Conservation (phyloP, 1,284 basidiomycete genomes). For the Coniferiporia sulphurascens region DNA sequence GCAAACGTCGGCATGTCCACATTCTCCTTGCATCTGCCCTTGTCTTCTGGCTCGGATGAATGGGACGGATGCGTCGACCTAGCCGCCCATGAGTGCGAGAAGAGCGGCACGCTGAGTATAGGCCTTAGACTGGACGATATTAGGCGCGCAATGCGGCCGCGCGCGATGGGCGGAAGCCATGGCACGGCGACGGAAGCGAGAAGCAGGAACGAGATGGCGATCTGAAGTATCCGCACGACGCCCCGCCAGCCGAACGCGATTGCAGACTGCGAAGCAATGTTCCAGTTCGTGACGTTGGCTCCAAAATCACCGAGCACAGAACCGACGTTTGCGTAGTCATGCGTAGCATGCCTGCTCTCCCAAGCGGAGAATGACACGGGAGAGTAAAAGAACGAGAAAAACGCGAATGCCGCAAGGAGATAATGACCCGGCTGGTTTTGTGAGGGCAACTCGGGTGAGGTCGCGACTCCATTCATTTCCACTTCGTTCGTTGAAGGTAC, state of each 20-base stretch:
- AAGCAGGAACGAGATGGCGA: slow-evolving; percentile 56
- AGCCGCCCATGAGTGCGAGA: neutral
- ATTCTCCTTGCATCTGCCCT: slow-evolving; percentile 6
- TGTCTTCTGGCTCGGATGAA: neutral
- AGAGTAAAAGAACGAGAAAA: slow-evolving; percentile 75
- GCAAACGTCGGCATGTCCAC: slow-evolving; percentile 15
- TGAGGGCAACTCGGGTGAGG: neutral
- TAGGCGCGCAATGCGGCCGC: neutral
- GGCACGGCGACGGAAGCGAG: slow-evolving; percentile 52
- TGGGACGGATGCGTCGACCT: neutral
- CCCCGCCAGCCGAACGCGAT: slow-evolving; percentile 43
- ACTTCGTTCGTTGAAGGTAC: neutral
- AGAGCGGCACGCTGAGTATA: neutral
- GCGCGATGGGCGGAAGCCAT: slow-evolving; percentile 34
- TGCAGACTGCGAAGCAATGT: neutral
- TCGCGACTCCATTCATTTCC: slow-evolving; percentile 2
- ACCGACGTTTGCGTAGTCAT: slow-evolving; percentile 30
- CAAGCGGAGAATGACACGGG: slow-evolving; percentile 44
- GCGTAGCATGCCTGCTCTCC: slow-evolving; percentile 18
- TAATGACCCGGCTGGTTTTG: slow-evolving; percentile 43
- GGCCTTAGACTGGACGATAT: slow-evolving; percentile 4
- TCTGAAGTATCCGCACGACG: slow-evolving; percentile 51
- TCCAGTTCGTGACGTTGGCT: slow-evolving; percentile 16
- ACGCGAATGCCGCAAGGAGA: slow-evolving; percentile 65
- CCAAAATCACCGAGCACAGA: slow-evolving; percentile 24